Evolutionary conservation across 768 basidiomycete species (phyloP).

Genomic region (Kwoniella botswanensis): DNA sequence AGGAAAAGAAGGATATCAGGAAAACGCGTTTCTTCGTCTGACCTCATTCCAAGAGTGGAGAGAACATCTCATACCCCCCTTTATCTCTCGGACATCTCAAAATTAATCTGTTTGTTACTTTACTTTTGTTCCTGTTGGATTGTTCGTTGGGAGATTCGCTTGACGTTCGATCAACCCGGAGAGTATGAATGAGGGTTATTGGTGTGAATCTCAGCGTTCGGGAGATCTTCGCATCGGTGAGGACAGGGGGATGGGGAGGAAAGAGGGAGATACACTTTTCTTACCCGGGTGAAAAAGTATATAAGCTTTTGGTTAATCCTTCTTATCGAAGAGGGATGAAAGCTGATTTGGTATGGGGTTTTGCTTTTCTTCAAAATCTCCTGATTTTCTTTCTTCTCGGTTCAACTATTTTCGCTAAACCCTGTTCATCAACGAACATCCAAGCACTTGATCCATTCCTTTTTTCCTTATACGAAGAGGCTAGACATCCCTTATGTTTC

Average conservation of each 20-base stretch:
- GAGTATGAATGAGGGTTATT: not conserved
- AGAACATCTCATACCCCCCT: not conserved
- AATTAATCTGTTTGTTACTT: not conserved
- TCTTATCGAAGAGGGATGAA: not conserved
- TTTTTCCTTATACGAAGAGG: not conserved
- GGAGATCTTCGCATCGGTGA: not conserved
- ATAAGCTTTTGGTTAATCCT: not conserved
- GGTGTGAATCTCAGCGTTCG: not conserved
- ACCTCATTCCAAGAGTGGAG: not conserved
- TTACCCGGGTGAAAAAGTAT: constrained; percentile 8
- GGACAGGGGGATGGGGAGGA: not conserved
- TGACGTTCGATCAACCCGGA: not conserved
- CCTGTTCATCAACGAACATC: not conserved
- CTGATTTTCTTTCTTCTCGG: not conserved
- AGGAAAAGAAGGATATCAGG: not conserved
- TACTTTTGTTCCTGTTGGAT: not conserved
- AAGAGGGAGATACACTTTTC: not conserved
- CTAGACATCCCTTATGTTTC: not conserved
- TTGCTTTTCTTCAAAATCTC: not conserved
- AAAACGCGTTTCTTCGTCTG: constrained; percentile 13
- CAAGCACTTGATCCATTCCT: constrained; percentile 3
- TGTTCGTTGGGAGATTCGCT: not conserved
- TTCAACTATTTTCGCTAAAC: not conserved
- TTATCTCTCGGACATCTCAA: not conserved
- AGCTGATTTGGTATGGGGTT: not conserved